Percentiles rank a stretch among this genome's conserved stretches.
Evolutionary conservation across 345 rosid genomes (phyloP).

Genomic region (Euclidium syriacum): DNA sequence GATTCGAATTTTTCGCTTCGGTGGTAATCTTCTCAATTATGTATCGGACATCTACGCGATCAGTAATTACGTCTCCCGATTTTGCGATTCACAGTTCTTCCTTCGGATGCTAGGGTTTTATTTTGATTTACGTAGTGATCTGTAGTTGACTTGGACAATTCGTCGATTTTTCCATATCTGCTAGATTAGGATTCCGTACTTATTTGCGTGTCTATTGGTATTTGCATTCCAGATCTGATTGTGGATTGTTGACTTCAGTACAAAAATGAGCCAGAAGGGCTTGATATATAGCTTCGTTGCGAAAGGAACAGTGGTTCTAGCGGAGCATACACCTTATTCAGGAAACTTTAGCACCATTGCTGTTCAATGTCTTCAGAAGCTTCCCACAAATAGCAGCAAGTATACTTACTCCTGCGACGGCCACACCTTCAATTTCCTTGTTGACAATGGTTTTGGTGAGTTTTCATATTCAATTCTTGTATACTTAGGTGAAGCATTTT

Average conservation of each 20-base stretch:
- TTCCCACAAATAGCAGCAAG: conserved; percentile 92
- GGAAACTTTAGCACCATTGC: conserved; percentile 99
- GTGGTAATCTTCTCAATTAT: neutral
- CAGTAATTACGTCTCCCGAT: neutral
- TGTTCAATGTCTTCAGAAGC: conserved; percentile 93
- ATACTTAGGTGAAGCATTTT: neutral
- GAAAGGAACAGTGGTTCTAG: conserved; percentile 86
- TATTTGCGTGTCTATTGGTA: neutral
- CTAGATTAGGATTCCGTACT: neutral
- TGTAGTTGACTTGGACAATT: neutral
- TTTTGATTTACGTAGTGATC: neutral
- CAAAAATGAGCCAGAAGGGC: conserved; percentile 75
- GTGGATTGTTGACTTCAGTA: conserved; percentile 22
- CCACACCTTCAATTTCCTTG: conserved; percentile 85
- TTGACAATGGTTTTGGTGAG: conserved; percentile 75
- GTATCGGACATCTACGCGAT: neutral
- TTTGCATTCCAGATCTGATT: conserved; percentile 25
- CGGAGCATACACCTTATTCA: conserved; percentile 84
- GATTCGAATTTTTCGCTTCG: neutral
- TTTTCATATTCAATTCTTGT: neutral
- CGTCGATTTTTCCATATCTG: neutral
- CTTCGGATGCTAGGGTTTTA: neutral
- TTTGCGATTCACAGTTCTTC: neutral
- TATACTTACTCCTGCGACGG: conserved; percentile 89
- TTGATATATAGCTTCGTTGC: conserved; percentile 97